These are phyloP conservation scores for Tulasnella sp. DNA, from an alignment of 768 basidiomycete genomes.

Conservation along the genomic window DNA sequence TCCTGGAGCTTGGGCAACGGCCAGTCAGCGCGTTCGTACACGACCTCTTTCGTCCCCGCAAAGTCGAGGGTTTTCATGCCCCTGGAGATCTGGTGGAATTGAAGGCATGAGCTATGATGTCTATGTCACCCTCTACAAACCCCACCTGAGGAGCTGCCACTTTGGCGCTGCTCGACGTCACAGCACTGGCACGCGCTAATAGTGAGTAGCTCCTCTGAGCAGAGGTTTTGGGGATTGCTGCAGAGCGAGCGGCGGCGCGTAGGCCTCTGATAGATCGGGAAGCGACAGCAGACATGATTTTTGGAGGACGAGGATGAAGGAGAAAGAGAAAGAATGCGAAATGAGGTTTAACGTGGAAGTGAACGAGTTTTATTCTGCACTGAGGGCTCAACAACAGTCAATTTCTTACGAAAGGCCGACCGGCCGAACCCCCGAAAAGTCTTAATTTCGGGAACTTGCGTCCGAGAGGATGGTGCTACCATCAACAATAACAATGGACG, in stretches of 20 bases:
- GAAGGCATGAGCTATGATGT: no score
- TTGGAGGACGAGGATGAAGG: background rate
- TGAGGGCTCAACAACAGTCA: background rate
- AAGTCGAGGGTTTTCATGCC: conserved; percentile 95
- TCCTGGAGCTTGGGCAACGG: conserved; percentile 95
- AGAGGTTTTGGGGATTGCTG: no score
- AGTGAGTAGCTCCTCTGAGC: conserved; percentile 72
- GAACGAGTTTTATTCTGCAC: no score
- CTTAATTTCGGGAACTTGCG: background rate
- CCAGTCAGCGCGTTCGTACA: conserved; percentile 97
- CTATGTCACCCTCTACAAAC: no score
- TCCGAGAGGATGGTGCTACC: no score
- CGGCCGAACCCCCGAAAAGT: conserved; percentile 10
- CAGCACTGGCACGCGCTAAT: conserved; percentile 40
- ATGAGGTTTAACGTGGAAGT: no score
- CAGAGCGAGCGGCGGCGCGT: conserved; percentile 46
- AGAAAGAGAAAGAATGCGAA: background rate
- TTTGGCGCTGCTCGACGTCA: conserved; percentile 19
- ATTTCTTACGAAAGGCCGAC: background rate
- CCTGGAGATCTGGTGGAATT: no score
- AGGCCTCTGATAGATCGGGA: conserved; percentile 55
- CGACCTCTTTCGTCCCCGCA: conserved; percentile 84
- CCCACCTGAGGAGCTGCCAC: background rate
- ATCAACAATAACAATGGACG: no score
- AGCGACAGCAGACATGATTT: conserved; percentile 24